phyloP scores from a whole-genome alignment of 805 yeast genomes.

The Yarrowia sp. region DNA sequence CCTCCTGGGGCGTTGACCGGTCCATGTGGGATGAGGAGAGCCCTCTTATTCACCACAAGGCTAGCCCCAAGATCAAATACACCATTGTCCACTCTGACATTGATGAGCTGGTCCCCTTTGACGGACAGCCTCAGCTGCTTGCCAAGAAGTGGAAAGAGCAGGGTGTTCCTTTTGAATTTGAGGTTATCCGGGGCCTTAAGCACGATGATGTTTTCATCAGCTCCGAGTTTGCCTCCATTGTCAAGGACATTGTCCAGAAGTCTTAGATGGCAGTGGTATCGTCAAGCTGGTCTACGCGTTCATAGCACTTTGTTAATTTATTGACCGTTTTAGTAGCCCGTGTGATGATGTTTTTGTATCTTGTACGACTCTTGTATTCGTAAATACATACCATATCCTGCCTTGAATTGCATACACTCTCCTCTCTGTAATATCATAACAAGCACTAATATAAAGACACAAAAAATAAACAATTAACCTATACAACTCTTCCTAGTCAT shows the following conservation, averaged over 20 bases:
- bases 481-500: background rate
- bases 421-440: too few species aligned
- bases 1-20: slow-evolving; percentile 49
- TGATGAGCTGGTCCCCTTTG: slow-evolving; percentile 61
- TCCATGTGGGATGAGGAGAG: slow-evolving; percentile 32
- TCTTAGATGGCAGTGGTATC: background rate
- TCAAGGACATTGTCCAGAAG: slow-evolving; percentile 10
- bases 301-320: too few species aligned
- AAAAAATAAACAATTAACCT: background rate
- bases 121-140: slow-evolving; percentile 43
- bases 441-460: too few species aligned
- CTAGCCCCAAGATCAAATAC: slow-evolving; percentile 30
- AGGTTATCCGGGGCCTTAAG: slow-evolving; percentile 34
- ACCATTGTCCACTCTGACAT: slow-evolving; percentile 55
- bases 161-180: slow-evolving; percentile 25
- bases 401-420: too few species aligned
- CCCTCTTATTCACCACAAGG: slow-evolving; percentile 28
- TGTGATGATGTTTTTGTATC: too few species aligned
- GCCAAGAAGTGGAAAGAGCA: slow-evolving; percentile 23
- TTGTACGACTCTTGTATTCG: too few species aligned
- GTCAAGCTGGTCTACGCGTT: background rate
- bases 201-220: slow-evolving; percentile 64
- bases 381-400: too few species aligned
- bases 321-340: too few species aligned
- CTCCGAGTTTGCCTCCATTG: slow-evolving; percentile 39